Percentiles rank a stretch among this genome's conserved stretches.
These are phyloP conservation scores for Penicillium malachiteum DNA, from an alignment of 495 filamentous ascomycete species.

Conservation along the genomic window DNA sequence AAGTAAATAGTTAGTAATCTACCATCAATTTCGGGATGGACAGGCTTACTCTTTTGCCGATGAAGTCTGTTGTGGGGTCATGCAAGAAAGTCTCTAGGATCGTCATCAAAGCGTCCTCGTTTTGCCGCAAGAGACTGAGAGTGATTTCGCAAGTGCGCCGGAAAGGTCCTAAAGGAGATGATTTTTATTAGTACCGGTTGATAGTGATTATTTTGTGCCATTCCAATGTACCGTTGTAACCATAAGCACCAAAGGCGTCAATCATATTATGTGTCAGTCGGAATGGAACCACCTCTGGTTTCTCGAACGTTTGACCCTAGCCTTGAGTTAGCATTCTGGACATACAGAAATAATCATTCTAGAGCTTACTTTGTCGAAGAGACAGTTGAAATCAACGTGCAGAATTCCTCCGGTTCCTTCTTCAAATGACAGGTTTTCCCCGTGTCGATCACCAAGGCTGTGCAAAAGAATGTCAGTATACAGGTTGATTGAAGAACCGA, in stretches of 20 bases:
- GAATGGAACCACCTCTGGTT: constrained; percentile 96
- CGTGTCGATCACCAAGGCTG: constrained; percentile 90
- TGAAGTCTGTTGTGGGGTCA: constrained; percentile 93
- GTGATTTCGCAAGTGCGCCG: constrained; percentile 87
- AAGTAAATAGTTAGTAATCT: constrained; percentile 6
- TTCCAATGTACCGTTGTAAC: constrained; percentile 62
- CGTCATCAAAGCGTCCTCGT: constrained; percentile 95
- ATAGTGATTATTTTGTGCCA: neutral
- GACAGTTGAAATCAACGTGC: constrained; percentile 99
- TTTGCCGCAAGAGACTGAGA: constrained; percentile 76
- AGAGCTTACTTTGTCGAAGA: constrained; percentile 79
- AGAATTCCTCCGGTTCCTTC: constrained; percentile 91
- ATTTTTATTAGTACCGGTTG: no score
- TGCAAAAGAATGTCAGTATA: constrained; percentile 10
- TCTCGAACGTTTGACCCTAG: constrained; percentile 83
- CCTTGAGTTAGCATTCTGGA: no score
- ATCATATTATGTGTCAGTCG: constrained; percentile 98
- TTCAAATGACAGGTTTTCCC: constrained; percentile 95
- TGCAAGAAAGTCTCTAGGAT: constrained; percentile 95
- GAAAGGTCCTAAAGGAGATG: constrained; percentile 65
- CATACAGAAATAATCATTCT: neutral
- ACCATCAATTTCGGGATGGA: neutral
- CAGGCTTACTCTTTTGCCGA: constrained; percentile 62
- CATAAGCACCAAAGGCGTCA: constrained; percentile 90
- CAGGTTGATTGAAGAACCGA: neutral